Evolutionary conservation across 2,329 filamentous ascomycete genomes (phyloP).

Genomic region (Alternaria rosae): DNA sequence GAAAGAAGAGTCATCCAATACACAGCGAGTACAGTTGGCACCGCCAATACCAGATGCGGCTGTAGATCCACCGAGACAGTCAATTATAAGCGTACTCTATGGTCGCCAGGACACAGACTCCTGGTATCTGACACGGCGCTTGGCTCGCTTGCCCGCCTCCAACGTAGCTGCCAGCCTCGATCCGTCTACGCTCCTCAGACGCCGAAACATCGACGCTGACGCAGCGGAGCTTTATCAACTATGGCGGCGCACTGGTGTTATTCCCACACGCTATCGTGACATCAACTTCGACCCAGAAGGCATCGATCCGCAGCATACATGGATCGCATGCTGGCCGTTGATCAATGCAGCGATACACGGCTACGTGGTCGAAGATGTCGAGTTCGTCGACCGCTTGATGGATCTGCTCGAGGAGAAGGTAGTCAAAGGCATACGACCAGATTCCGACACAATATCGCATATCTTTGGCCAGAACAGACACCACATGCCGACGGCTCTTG

Average conservation of each 20-base stretch:
- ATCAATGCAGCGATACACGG: constrained; percentile 27
- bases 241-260: constrained; percentile 7
- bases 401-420: constrained; percentile 19
- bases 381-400: constrained; percentile 23
- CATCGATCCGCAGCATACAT: constrained; percentile 6
- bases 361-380: constrained; percentile 9
- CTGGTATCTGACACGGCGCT: constrained; percentile 1
- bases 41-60: not conserved
- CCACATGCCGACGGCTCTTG: constrained; percentile 3
- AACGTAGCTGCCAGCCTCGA: not conserved
- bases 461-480: constrained; percentile 11
- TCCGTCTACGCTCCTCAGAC: not conserved
- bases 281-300: not conserved
- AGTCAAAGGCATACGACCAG: not conserved
- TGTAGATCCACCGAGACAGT: not conserved
- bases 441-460: constrained; percentile 22
- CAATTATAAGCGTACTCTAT: not conserved
- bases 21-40: not conserved
- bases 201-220: not conserved
- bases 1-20: not conserved
- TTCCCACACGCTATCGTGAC: not conserved
- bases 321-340: constrained; percentile 20
- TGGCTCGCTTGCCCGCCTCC: not conserved
- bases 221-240: constrained; percentile 3
- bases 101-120: not conserved